These are phyloP conservation scores for Yarrowia porcina DNA, from an alignment of 805 yeast genomes.

Conservation along the genomic window DNA sequence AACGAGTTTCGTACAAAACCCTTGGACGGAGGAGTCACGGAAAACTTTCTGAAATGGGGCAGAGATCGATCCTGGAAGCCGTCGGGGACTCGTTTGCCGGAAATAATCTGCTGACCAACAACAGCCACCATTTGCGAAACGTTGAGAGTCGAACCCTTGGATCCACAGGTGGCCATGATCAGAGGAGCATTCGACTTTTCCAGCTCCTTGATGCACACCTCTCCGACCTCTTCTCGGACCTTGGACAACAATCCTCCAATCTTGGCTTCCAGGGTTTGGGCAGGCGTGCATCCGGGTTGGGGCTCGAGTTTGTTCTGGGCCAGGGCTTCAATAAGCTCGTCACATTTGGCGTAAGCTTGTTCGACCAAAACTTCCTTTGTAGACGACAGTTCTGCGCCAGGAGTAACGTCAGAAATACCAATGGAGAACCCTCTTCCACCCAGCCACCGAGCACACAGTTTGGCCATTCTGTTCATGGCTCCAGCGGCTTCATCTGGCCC, in stretches of 20 bases:
- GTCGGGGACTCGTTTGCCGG: conserved; percentile 98
- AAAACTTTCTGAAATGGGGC: conserved; percentile 94
- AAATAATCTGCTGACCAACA: conserved; percentile 97
- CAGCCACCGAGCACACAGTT: conserved; percentile 88
- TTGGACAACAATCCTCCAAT: conserved; percentile 94
- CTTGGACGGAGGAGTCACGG: conserved; percentile 95
- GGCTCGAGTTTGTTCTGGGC: conserved; percentile 88
- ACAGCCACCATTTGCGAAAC: conserved; percentile 99
- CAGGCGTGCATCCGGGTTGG: conserved; percentile 99
- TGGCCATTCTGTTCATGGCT: conserved; percentile 99
- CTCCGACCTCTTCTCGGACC: conserved; percentile 98
- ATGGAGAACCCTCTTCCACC: conserved; percentile 97
- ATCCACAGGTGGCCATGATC: conserved; percentile 99
- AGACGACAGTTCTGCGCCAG: conserved; percentile 69
- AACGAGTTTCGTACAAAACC: conserved; percentile 97
- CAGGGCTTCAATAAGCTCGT: conserved; percentile 75
- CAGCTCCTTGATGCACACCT: conserved; percentile 88
- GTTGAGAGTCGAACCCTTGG: conserved; percentile 95
- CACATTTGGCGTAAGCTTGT: conserved; percentile 85
- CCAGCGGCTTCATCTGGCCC: conserved; percentile 95
- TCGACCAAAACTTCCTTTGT: conserved; percentile 88
- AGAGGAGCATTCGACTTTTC: conserved; percentile 91
- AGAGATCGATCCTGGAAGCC: conserved; percentile 99
- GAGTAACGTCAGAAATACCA: conserved; percentile 97
- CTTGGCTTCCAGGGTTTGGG: conserved; percentile 95